Base-by-base conservation (phyloP, 371 early-diverging fungal genomes). In the Fennellomyces sp. region DNA sequence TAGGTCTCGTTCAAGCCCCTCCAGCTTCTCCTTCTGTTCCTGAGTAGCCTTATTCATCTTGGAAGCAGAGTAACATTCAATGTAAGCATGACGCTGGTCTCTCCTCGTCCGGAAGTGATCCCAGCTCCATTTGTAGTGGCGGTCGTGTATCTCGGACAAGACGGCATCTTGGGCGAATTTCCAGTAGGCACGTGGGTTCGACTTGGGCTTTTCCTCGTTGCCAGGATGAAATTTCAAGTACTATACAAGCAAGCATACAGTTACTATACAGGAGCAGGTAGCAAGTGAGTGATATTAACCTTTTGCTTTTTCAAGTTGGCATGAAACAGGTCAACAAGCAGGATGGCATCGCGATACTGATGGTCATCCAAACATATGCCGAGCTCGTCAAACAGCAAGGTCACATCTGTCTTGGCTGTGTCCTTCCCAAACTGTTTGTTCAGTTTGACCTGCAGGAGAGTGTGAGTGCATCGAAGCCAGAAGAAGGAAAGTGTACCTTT, bases 101-200 rank as follows among this genome's bases (percentile, higher is more conserved):
- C 92, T 76, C 0, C 94, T 82, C 64, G 87, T 83, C 30, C 69
- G 69, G 45, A 91, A 82, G 69, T 82, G 91, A 30, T 76, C 83
- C 93, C 93, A 92, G 2, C 85, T 85, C 88, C 91, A 91, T 61
- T 79, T 73, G 49, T 86, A 71, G 47, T 88, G 80, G 30, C 76
- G 73, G 35, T 91, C 92, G 57, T 88, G 90, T 15, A 94, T 90
- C 49, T 94, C 92, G 26, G 78, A 72, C 17, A 90, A 61, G 2
- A 93, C 83, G 15, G 89, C 89, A 21, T 79, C 82, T 5, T 78
- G 83, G n/a, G 95, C 94, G 81, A 87, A 95, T 58, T 83, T 65
- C 36, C 92, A 78, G 84, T 88, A 94, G 2, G 85, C 91, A 26
- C 64, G 60, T 10, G 95, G 93, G 68, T 94, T 81, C 27, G 84